Evolutionary conservation across 1,139 yeast genomes (phyloP).

Genomic region (Saccharomyces hybrid): DNA sequence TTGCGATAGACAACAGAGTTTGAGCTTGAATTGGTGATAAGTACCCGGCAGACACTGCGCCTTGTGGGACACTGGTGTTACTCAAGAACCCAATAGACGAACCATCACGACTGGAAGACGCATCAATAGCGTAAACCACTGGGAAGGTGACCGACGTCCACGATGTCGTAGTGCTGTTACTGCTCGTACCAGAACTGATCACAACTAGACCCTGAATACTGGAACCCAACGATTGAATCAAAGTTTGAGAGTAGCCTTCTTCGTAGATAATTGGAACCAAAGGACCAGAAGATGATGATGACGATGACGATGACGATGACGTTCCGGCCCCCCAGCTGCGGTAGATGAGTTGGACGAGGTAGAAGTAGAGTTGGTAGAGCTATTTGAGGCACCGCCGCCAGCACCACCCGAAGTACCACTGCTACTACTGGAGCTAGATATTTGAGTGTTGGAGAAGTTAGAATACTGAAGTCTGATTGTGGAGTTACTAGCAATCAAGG

Average conservation of each 20-base stretch:
- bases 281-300: conserved; percentile 6
- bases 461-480: conserved; percentile 14
- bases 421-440: background rate
- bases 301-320: no score
- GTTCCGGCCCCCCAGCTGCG: no score
- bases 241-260: conserved; percentile 15
- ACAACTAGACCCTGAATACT: conserved; percentile 22
- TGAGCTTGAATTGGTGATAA: conserved; percentile 28
- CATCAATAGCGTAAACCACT: conserved; percentile 17
- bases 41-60: conserved; percentile 28
- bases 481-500: conserved; percentile 16
- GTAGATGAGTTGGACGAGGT: conserved; percentile 4
- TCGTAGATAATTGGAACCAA: conserved; percentile 24
- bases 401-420: no score
- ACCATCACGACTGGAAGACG: conserved; percentile 3
- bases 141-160: conserved; percentile 15
- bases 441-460: conserved; percentile 16
- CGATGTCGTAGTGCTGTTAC: conserved; percentile 11
- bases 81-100: conserved; percentile 10
- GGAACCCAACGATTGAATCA: conserved; percentile 12
- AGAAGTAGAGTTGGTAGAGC: background rate
- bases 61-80: conserved; percentile 15
- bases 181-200: conserved; percentile 17
- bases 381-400: conserved; percentile 1
- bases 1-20: conserved; percentile 24